These are phyloP conservation scores for Naganishia cerealis DNA, from an alignment of 1,284 basidiomycete genomes.

Conservation along the genomic window DNA sequence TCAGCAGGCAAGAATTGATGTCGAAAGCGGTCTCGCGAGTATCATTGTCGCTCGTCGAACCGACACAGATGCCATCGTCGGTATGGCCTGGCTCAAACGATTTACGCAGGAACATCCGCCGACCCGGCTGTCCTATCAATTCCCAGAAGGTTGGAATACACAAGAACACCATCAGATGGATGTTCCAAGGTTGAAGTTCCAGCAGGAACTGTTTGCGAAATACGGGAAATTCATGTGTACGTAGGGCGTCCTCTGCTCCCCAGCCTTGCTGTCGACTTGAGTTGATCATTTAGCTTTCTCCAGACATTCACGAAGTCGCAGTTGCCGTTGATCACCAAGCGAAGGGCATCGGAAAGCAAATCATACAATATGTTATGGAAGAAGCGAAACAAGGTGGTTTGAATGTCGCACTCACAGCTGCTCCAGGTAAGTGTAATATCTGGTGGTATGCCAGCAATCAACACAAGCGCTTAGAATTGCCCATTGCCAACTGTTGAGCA, in stretches of 20 bases:
- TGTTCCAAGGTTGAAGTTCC: slow-evolving; percentile 5
- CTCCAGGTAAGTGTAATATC: background rate
- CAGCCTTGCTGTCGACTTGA: too few relatives aligned
- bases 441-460: too few relatives aligned
- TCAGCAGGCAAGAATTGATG: background rate
- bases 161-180: background rate
- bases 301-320: slow-evolving; percentile 7
- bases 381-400: background rate
- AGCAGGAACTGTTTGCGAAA: background rate
- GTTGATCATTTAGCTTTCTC: background rate
- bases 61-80: background rate
- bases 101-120: background rate
- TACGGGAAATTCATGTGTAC: slow-evolving; percentile 2
- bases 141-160: slow-evolving; percentile 5
- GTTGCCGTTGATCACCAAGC: background rate
- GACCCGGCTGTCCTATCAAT: background rate
- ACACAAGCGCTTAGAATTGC: too few relatives aligned
- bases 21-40: background rate
- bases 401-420: background rate
- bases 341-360: background rate
- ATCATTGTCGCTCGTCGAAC: background rate
- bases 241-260: too few relatives aligned
- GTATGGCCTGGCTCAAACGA: background rate
- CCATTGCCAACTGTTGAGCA: too few relatives aligned
- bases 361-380: background rate